phyloP scores from a whole-genome alignment of 78 protist species.

The slime mould (Dictyostelium discoideum) region DNA sequence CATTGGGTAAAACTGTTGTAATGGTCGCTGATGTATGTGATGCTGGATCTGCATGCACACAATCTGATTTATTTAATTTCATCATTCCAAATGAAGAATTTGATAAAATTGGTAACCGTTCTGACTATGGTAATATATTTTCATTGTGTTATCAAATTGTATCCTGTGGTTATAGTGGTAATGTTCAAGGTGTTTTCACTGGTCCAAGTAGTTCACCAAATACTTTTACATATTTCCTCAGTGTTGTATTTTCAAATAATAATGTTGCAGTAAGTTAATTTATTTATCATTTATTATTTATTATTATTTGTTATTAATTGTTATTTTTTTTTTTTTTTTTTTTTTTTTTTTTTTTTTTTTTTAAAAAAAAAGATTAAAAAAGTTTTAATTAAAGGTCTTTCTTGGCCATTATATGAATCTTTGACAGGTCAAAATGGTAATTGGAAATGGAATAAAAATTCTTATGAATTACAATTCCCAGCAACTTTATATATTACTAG shows the following conservation, averaged over 20 bases:
- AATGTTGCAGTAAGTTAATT: constrained; percentile 15
- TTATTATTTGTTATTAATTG: background rate
- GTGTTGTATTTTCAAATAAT: background rate
- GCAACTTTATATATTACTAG: constrained; percentile 10
- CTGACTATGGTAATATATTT: background rate
- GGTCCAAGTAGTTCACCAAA: background rate
- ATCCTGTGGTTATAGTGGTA: constrained; percentile 22
- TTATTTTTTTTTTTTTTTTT: background rate
- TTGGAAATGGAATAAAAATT: constrained; percentile 13
- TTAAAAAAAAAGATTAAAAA: constrained; percentile 6
- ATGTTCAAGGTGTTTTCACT: background rate
- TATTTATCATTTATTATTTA: background rate
- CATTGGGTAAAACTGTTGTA: background rate
- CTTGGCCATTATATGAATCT: background rate
- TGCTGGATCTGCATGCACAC: constrained; percentile 29
- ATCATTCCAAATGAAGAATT: background rate
- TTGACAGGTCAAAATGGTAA: constrained; percentile 7
- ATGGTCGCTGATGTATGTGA: constrained; percentile 39
- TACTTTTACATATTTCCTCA: constrained; percentile 14
- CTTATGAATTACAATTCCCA: constrained; percentile 23
- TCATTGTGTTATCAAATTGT: constrained; percentile 63
- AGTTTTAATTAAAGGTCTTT: constrained; percentile 22
- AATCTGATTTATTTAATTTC: constrained; percentile 25
- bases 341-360: background rate
- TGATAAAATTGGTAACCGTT: background rate